Evolutionary conservation across 768 basidiomycete species (phyloP).

Genomic region (Terana coerulea): DNA sequence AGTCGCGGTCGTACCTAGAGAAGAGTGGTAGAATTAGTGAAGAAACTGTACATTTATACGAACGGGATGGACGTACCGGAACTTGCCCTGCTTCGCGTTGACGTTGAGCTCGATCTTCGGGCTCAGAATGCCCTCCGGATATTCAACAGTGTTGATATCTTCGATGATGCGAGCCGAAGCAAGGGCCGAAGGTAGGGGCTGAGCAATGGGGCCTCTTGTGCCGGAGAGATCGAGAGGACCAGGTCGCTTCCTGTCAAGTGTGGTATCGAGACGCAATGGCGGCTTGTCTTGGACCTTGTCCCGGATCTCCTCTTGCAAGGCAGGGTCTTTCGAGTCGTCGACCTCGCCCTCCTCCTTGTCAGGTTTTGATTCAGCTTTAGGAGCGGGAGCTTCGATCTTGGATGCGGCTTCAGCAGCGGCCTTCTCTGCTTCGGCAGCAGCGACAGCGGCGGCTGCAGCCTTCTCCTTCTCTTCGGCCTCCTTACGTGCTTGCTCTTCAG

Average conservation of each 20-base stretch:
- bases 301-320: slow-evolving; percentile 33
- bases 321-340: slow-evolving; percentile 31
- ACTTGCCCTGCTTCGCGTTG: slow-evolving; percentile 82
- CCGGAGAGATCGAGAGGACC: slow-evolving; percentile 68
- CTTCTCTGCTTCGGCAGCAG: slow-evolving; percentile 31
- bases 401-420: slow-evolving; percentile 32
- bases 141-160: slow-evolving; percentile 70
- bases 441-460: slow-evolving; percentile 1
- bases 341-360: slow-evolving; percentile 43
- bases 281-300: slow-evolving; percentile 48
- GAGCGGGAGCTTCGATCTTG: slow-evolving; percentile 34
- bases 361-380: slow-evolving; percentile 28
- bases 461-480: slow-evolving; percentile 28
- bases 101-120: slow-evolving; percentile 84
- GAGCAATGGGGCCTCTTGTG: slow-evolving; percentile 40
- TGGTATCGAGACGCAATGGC: slow-evolving; percentile 62
- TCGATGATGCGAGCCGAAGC: slow-evolving; percentile 83
- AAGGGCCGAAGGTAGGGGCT: slow-evolving; percentile 60
- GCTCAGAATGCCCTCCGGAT: slow-evolving; percentile 80
- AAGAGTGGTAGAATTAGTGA: not conserved
- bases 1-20: slow-evolving; percentile 90
- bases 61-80: slow-evolving; percentile 49
- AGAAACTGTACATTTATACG: not conserved
- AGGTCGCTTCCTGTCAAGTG: slow-evolving; percentile 52
- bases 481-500: slow-evolving; percentile 27